Percentiles rank a stretch among this genome's conserved stretches.
These are phyloP conservation scores for Fraxinus anomala DNA, from an alignment of 257 asterid species.

Conservation along the genomic window DNA sequence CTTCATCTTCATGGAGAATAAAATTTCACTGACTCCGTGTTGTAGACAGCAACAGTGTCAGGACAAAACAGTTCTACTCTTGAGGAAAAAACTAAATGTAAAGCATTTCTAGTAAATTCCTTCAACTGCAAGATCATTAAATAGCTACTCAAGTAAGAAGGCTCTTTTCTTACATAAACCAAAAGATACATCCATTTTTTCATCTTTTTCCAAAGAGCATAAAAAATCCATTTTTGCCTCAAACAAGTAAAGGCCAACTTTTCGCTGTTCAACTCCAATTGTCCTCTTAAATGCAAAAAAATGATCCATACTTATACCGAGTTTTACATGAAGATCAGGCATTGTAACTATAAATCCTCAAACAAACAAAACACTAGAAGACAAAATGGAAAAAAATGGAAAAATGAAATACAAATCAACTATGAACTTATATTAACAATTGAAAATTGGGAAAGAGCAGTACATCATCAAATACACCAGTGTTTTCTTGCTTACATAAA, in stretches of 20 bases:
- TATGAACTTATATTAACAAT: neutral
- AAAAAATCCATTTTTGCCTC: neutral
- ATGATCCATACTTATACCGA: neutral
- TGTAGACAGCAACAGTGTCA: no score
- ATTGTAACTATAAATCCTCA: neutral
- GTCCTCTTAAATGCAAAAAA: neutral
- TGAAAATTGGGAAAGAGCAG: conserved; percentile 23
- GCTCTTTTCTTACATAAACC: neutral
- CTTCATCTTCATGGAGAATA: neutral
- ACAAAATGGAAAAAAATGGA: neutral
- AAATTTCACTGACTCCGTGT: no score
- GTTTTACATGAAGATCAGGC: neutral
- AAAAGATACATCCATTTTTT: no score
- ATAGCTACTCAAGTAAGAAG: no score
- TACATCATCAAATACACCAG: conserved; percentile 26
- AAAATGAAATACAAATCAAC: conserved; percentile 11
- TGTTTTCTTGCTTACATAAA: conserved; percentile 8
- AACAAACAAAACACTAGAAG: neutral
- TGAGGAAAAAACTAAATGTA: no score
- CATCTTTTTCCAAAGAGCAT: neutral
- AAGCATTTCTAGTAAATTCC: neutral
- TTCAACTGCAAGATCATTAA: neutral
- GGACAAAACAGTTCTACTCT: no score
- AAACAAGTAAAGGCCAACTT: neutral
- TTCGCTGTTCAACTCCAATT: neutral